Evolutionary conservation across 805 yeast genomes (phyloP), one percentile per base, ranked within the genome.

Genomic region (Saccharomycopsis javanensis): DNA sequence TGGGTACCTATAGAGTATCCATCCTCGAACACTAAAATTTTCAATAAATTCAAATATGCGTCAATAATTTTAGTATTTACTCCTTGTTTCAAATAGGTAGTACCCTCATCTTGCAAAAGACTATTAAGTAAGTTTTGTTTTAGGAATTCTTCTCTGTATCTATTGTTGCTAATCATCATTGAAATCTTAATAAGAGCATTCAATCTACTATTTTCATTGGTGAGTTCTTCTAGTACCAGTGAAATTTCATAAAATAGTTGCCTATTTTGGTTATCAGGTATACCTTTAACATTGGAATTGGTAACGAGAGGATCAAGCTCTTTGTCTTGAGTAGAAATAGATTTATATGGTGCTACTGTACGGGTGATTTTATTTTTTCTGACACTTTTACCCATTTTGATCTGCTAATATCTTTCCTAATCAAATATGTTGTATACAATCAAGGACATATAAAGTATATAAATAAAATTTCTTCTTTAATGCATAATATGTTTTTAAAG

Each of bases 21-120:
- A 70, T 90, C 96, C 66, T 88, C 96, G 55, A 88, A 75, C 2
- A 86, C 84, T 57, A 92, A 66, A 66, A 86, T 89, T 67, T 96
- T 79, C 61, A 94, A 71, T 25, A 92, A 72, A 1, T 96, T 97
- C 64, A 81, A 84, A 1, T 92, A 76, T 64, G 86, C 95, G 20
- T 86, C 86, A 18, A 87, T 85, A 50, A 88, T 80, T 28, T 51
- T 48, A 15, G 37, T 13, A 20, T 35, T 27, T 5, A 37, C 51
- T 15, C 15, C 33, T 13, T 34, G 25, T 37, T 52, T 25, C 20
- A 18, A 33, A 18, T 31, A 25, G 8, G 15, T 33, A 4, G 6
- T 23, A 35, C 25, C 13, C 1, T 38, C 38, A 11, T 23, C 16
- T 10, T 16, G 37, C 35, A 58, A 58, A 4, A 58, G 16, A 1